These are phyloP conservation scores for Neonectria hederae DNA, from an alignment of 2,329 filamentous ascomycete genomes.

Conservation along the genomic window DNA sequence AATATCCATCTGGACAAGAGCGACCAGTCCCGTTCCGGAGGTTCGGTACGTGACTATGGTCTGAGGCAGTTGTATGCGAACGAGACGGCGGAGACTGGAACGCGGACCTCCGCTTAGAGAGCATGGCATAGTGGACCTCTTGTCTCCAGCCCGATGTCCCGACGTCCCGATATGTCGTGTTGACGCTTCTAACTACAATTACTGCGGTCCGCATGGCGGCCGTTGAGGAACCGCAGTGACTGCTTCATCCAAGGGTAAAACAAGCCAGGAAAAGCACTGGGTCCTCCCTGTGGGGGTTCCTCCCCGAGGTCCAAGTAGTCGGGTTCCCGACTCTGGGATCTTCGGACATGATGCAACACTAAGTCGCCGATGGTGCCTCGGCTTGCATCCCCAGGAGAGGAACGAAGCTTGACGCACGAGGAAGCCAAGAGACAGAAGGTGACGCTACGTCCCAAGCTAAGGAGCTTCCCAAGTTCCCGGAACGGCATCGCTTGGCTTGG, in stretches of 20 bases:
- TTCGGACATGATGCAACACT: background rate
- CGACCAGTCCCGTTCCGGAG: background rate
- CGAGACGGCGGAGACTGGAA: background rate
- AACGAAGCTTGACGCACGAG: background rate
- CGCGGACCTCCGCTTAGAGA: background rate
- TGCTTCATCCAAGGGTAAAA: background rate
- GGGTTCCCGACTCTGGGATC: background rate
- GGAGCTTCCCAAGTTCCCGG: constrained; percentile 15
- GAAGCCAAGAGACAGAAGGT: constrained; percentile 4
- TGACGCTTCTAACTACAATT: background rate
- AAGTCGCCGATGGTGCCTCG: background rate
- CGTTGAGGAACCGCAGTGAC: background rate
- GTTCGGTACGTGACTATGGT: background rate
- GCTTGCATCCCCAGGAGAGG: background rate
- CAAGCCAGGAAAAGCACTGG: background rate
- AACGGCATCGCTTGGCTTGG: constrained; percentile 9
- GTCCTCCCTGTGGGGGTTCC: background rate
- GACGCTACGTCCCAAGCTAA: constrained; percentile 4
- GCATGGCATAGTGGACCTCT: background rate
- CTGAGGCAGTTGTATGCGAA: background rate
- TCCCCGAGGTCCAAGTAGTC: background rate
- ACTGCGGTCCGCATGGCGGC: constrained; percentile 10
- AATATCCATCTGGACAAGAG: background rate
- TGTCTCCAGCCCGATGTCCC: background rate
- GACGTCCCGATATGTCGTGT: background rate